Evolutionary conservation across 2,329 filamentous ascomycete genomes (phyloP).

Genomic region (Ophiostoma quercus): DNA sequence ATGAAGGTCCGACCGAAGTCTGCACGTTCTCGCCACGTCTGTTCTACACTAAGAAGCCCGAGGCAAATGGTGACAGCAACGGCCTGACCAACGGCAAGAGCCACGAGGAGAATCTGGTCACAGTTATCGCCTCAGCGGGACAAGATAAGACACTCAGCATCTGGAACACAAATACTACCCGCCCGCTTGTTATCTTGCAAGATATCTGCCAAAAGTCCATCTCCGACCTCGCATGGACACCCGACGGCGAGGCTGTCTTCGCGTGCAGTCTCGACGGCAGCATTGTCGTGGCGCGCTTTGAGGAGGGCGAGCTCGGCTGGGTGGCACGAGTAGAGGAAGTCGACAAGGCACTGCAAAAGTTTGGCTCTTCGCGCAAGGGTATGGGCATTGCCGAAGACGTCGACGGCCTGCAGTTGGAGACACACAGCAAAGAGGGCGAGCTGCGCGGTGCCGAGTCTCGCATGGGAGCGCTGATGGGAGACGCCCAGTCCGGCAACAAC

Average conservation of each 20-base stretch:
- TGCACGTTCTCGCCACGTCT: conserved; percentile 93
- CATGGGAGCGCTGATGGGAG: conserved; percentile 98
- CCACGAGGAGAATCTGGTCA: conserved; percentile 53
- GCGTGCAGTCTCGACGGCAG: conserved; percentile 84
- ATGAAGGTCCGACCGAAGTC: conserved; percentile 94
- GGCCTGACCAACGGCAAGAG: conserved; percentile 39
- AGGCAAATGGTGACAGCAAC: conserved; percentile 47
- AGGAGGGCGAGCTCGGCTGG: conserved; percentile 82
- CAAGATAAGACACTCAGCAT: conserved; percentile 95
- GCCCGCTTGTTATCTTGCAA: conserved; percentile 84
- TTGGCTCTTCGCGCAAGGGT: conserved; percentile 78
- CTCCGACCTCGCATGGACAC: conserved; percentile 89
- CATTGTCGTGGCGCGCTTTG: conserved; percentile 76
- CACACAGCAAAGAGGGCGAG: conserved; percentile 87
- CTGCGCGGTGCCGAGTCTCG: conserved; percentile 83
- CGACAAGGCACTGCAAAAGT: conserved; percentile 87
- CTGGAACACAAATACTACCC: conserved; percentile 94
- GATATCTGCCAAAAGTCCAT: conserved; percentile 88
- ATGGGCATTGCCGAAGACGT: conserved; percentile 91
- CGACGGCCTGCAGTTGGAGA: conserved; percentile 79
- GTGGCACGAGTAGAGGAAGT: conserved; percentile 83
- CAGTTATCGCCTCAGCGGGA: conserved; percentile 92
- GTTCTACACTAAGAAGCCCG: conserved; percentile 68
- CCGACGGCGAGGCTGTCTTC: conserved; percentile 82
- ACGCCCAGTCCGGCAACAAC: conserved; percentile 49